A percentile compares a stretch with the other conserved stretches of the same genome.
Conservation (phyloP, 192 early-diverging fungal genomes). For the Phycomyces blakesleeanus region DNA sequence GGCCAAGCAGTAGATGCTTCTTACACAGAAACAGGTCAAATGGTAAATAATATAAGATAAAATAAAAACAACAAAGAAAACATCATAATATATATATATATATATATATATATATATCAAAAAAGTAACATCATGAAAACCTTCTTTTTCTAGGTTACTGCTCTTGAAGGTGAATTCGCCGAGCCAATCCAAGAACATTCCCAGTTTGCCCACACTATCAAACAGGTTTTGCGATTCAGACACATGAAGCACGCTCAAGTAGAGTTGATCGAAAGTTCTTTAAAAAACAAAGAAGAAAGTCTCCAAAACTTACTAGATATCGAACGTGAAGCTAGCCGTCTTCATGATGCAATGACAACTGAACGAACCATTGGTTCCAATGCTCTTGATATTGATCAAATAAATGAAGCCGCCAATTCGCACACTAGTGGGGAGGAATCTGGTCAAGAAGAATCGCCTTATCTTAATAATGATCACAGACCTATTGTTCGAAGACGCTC, state of each 20-base stretch:
- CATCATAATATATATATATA: no score
- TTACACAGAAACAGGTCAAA: conserved; percentile 65
- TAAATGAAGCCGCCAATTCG: conserved; percentile 25
- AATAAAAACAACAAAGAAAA: no score
- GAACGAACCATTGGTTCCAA: conserved; percentile 28
- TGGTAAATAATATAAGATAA: conserved; percentile 54
- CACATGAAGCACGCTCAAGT: conserved; percentile 84
- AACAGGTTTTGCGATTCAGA: conserved; percentile 79
- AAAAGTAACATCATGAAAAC: no score
- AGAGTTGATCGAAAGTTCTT: conserved; percentile 67
- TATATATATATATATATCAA: no score
- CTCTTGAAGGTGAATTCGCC: conserved; percentile 74
- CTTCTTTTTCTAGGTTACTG: conserved; percentile 40
- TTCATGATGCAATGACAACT: conserved; percentile 62
- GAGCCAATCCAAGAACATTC: conserved; percentile 87
- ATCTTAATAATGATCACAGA: conserved; percentile 23
- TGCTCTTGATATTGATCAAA: conserved; percentile 16
- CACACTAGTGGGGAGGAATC: not conserved
- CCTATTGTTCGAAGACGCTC: conserved; percentile 7
- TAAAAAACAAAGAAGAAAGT: conserved; percentile 67
- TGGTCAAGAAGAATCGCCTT: not conserved
- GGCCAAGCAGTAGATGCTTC: conserved; percentile 90
- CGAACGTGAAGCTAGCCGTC: conserved; percentile 67
- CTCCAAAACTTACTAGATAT: conserved; percentile 60
- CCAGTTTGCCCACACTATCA: conserved; percentile 85